Evolutionary conservation across 208 protist genomes (phyloP), one percentile per base, ranked within the genome.

Genomic region (Crithidia expoeki): DNA sequence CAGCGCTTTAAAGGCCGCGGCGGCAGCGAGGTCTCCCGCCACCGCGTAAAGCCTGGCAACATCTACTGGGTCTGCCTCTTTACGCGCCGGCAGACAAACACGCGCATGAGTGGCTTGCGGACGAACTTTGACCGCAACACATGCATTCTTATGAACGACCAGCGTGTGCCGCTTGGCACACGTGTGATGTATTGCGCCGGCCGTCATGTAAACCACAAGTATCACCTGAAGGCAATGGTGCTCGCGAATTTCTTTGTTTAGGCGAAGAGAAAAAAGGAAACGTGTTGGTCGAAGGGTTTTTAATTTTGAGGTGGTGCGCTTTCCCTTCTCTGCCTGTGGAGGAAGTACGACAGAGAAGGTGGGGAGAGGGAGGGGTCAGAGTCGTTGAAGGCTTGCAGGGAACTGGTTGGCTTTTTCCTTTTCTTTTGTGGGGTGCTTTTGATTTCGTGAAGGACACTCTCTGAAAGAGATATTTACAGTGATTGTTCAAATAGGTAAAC

Each of bases 91-190:
- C 90, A 95, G 79, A 85, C 87, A 10, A 94, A 95, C 67, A 94
- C 89, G 21, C 81, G 93, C 28, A 87, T 94, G 82, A 95, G 90
- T 67, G 93, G 93, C 28, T 65, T 97, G 64, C 86, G 87, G 69
- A 97, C 93, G 16, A 94, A 91, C 63, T 97, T 97, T 85, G 93
- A 97, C 68, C 80, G 90, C 30, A 97, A 97, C 73, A 95, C 93
- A 28, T 94, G 93, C 70, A 95, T 97, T 63, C 69, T 97, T 52
- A 90, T 97, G 85, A 95, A 97, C 58, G 93, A 97, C 62, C 88
- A 95, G 69, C 86, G 90, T 23, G 93, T 95, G 44, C 93, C 93
- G 10, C 67, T 97, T 7, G 93, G 93, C 11, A 92, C 89, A 12
- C 88, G 93, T 5, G 89, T 97, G 27, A 97, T 95, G 90, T 97